Conservation (phyloP, 805 yeast species). For the Kuraishia ogatae region DNA sequence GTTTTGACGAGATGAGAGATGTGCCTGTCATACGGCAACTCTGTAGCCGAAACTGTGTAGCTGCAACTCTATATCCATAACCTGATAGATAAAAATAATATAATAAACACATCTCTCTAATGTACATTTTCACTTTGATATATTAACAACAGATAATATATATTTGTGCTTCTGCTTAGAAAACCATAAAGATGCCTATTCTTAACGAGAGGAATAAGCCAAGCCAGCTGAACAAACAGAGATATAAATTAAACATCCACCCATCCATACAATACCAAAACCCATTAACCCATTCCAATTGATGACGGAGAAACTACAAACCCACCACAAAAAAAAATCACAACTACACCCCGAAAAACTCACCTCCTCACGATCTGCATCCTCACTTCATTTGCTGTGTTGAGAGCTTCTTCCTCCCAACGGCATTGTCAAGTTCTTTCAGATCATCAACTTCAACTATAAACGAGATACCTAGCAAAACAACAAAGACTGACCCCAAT, state of each 20-base stretch:
- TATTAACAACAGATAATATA: background rate
- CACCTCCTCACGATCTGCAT: background rate
- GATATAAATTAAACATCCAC: background rate
- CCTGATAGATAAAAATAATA: background rate
- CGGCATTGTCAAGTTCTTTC: background rate
- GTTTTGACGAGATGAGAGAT: too few species aligned
- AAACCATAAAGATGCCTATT: constrained; percentile 11
- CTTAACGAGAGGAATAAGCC: background rate
- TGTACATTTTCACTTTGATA: too few species aligned
- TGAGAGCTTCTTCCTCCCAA: background rate
- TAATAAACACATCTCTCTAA: too few species aligned
- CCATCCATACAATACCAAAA: background rate
- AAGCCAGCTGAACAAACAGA: background rate
- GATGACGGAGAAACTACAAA: too few species aligned
- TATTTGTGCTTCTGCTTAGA: constrained; percentile 6
- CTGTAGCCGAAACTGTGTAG: too few species aligned
- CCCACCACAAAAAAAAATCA: too few species aligned
- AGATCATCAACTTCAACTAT: background rate
- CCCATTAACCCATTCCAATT: too few species aligned
- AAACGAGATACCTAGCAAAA: constrained; percentile 18
- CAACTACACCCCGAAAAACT: background rate
- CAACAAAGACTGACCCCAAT: constrained; percentile 19
- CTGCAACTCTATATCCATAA: too few species aligned
- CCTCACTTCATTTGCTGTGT: background rate
- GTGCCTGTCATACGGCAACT: too few species aligned